These are phyloP conservation scores for Mycena vitilis DNA, from an alignment of 768 basidiomycete species.

Conservation along the genomic window DNA sequence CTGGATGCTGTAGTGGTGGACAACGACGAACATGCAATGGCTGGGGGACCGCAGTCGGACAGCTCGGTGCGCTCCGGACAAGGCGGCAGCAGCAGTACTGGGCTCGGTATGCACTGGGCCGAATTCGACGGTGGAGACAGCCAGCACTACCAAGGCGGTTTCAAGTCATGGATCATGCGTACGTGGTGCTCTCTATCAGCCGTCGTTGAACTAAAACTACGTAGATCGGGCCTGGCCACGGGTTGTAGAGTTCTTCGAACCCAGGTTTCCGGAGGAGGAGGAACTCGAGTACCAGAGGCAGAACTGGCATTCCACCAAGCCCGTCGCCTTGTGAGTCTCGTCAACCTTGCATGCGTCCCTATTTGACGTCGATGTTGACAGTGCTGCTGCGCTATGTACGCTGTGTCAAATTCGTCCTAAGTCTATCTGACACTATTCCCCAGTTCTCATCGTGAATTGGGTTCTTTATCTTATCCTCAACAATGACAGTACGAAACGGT, in stretches of 20 bases:
- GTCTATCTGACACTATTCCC: neutral
- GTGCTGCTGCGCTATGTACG: conserved; percentile 37
- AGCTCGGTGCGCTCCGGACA: conserved; percentile 35
- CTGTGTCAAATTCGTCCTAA: neutral
- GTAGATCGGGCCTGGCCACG: conserved; percentile 30
- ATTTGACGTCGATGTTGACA: neutral
- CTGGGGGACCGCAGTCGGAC: conserved; percentile 26
- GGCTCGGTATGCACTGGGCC: neutral
- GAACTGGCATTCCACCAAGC: conserved; percentile 39
- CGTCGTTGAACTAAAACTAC: neutral
- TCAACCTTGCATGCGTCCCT: neutral
- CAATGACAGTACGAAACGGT: conserved; percentile 31
- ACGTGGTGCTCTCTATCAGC: neutral
- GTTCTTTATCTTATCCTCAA: conserved; percentile 40
- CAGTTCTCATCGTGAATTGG: conserved; percentile 47
- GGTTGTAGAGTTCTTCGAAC: conserved; percentile 37
- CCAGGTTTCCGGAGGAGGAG: conserved; percentile 32
- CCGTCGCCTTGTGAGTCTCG: conserved; percentile 32
- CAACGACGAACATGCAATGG: conserved; percentile 30
- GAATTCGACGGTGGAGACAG: conserved; percentile 16
- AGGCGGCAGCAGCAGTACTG: conserved; percentile 35
- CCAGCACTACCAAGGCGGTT: conserved; percentile 32
- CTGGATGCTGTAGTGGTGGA: conserved; percentile 41
- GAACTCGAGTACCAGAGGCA: conserved; percentile 37
- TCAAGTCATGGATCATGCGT: conserved; percentile 31